Evolutionary conservation across 768 basidiomycete genomes (phyloP).

Genomic region (Hysterangium stoloniferum): DNA sequence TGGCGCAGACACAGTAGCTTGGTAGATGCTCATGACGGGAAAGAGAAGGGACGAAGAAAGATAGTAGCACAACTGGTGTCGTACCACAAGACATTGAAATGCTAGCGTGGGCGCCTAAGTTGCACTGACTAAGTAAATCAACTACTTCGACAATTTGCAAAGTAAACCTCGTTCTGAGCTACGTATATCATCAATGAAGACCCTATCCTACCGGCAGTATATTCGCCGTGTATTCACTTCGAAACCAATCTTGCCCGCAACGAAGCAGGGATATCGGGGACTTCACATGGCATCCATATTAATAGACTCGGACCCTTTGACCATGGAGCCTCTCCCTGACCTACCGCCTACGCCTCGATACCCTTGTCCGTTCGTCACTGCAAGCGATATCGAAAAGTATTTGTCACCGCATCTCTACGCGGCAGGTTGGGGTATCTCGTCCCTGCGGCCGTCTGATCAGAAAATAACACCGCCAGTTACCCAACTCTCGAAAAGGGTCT

Average conservation of each 20-base stretch:
- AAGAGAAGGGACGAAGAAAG: neutral
- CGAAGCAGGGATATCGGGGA: neutral
- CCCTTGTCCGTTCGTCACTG: constrained; percentile 29
- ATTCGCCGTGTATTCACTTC: neutral
- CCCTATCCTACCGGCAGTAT: neutral
- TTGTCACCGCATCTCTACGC: constrained; percentile 32
- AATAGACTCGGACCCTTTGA: neutral
- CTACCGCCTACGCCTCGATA: constrained; percentile 23
- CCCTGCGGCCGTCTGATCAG: neutral
- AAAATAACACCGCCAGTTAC: constrained; percentile 16
- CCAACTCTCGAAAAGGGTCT: constrained; percentile 18
- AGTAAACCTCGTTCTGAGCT: neutral
- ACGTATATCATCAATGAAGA: neutral
- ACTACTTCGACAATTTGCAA: too few species aligned
- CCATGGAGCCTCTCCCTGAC: neutral
- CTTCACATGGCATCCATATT: neutral
- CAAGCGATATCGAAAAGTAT: constrained; percentile 25
- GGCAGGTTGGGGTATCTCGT: constrained; percentile 18
- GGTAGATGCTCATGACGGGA: constrained; percentile 35
- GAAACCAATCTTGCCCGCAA: neutral
- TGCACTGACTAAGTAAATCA: neutral
- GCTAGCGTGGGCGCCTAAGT: neutral
- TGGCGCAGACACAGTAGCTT: constrained; percentile 87
- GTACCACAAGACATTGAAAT: neutral
- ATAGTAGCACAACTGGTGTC: neutral